Evolutionary conservation across 306 rosid genomes (phyloP).

Genomic region (Luffa acutangula): DNA sequence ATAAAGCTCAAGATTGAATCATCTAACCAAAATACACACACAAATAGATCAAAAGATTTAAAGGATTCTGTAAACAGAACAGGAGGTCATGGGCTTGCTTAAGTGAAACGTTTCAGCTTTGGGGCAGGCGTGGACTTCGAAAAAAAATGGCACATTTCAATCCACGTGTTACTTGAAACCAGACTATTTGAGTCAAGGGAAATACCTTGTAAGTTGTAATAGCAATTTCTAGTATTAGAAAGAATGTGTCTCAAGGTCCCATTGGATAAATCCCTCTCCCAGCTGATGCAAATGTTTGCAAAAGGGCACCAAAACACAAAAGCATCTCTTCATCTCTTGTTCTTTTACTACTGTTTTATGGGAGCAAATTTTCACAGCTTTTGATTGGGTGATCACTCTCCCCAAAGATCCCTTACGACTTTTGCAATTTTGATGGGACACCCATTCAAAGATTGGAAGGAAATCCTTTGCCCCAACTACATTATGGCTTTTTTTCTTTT

Average conservation of each 20-base stretch:
- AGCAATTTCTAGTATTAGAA: not conserved
- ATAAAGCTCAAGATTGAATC: not conserved
- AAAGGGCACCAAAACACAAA: no score
- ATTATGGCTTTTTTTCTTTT: no score
- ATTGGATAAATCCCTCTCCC: no score
- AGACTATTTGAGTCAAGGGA: not conserved
- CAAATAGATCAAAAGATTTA: not conserved
- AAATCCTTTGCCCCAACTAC: no score
- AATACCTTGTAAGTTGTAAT: not conserved
- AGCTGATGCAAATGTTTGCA: no score
- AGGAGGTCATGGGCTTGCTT: not conserved
- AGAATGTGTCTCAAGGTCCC: not conserved
- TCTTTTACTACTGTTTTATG: no score
- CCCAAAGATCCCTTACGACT: no score
- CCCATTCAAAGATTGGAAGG: no score
- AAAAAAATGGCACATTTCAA: not conserved
- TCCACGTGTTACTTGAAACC: not conserved
- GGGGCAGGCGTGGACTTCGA: not conserved
- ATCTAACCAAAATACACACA: not conserved
- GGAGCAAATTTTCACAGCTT: no score
- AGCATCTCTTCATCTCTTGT: no score
- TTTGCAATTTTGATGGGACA: no score
- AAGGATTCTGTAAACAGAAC: not conserved
- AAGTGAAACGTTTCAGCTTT: not conserved
- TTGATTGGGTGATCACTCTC: no score